phyloP scores from a whole-genome alignment of 1,139 yeast species.

The Debaryomyces robertsiae region DNA sequence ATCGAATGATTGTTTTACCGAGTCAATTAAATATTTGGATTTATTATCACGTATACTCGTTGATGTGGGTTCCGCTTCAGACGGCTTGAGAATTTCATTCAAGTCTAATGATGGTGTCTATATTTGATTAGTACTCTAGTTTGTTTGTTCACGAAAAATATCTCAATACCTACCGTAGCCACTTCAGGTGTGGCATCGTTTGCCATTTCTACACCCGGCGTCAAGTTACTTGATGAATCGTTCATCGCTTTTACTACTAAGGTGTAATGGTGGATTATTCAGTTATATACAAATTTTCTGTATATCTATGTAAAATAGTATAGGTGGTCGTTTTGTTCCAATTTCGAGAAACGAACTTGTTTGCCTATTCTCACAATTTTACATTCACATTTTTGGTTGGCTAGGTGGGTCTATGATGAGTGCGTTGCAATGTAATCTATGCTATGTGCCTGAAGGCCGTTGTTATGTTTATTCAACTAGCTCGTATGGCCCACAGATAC shows the following conservation, averaged over 20 bases:
- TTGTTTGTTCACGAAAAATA: not conserved
- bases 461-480: too few relatives aligned
- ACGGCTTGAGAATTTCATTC: constrained; percentile 18
- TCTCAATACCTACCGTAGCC: constrained; percentile 4
- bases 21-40: constrained; percentile 46
- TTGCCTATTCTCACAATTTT: too few relatives aligned
- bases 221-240: constrained; percentile 8
- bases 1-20: constrained; percentile 51
- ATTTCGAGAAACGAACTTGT: constrained; percentile 6
- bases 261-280: constrained; percentile 1
- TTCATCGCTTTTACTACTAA: constrained; percentile 4
- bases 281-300: not conserved
- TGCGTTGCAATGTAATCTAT: too few relatives aligned
- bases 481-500: too few relatives aligned
- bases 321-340: constrained; percentile 10
- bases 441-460: too few relatives aligned
- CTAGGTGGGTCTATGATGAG: too few relatives aligned
- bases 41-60: constrained; percentile 22
- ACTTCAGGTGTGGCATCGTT: constrained; percentile 5
- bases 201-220: constrained; percentile 7
- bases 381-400: too few relatives aligned
- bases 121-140: constrained; percentile 11
- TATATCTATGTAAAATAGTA: constrained; percentile 5
- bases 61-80: constrained; percentile 10
- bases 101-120: constrained; percentile 24